Percentiles rank a stretch among this genome's conserved stretches.
phyloP scores from a whole-genome alignment of 208 protist genomes.

The Trypanosoma cruzi region DNA sequence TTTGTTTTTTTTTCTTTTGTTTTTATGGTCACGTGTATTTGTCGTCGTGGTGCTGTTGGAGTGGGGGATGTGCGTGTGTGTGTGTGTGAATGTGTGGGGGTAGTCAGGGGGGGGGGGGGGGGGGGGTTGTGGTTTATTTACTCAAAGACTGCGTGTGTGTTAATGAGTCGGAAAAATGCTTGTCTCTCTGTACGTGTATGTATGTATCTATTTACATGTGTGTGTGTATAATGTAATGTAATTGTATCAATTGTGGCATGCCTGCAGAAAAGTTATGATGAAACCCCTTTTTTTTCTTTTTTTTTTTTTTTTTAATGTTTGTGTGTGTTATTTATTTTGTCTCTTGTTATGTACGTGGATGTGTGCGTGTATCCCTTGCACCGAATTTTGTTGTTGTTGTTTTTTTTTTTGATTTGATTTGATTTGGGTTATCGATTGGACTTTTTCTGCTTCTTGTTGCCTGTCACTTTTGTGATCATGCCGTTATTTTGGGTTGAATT shows the following conservation, averaged over 20 bases:
- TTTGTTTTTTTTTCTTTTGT: conserved; percentile 3
- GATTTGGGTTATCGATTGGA: too few relatives aligned
- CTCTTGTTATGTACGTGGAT: not conserved
- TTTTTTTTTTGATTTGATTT: too few relatives aligned
- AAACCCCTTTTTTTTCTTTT: conserved; percentile 18
- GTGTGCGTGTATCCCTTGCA: not conserved
- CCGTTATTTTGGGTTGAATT: too few relatives aligned
- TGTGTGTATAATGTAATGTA: too few relatives aligned
- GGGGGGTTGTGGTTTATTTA: not conserved
- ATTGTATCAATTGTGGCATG: not conserved
- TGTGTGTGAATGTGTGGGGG: too few relatives aligned
- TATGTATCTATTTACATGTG: not conserved
- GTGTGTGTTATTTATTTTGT: conserved; percentile 1
- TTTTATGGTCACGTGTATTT: not conserved
- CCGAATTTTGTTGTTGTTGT: too few relatives aligned
- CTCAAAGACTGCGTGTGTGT: too few relatives aligned
- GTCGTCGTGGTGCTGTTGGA: not conserved
- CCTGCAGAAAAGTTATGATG: not conserved
- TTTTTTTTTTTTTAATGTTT: not conserved
- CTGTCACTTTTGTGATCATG: too few relatives aligned
- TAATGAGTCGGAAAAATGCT: too few relatives aligned
- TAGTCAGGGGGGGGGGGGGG: too few relatives aligned
- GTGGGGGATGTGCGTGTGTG: not conserved
- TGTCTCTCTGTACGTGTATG: not conserved
- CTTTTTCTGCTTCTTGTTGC: too few relatives aligned